Conservation (phyloP, 495 filamentous ascomycete genomes). For the Penicillium riverlandense region DNA sequence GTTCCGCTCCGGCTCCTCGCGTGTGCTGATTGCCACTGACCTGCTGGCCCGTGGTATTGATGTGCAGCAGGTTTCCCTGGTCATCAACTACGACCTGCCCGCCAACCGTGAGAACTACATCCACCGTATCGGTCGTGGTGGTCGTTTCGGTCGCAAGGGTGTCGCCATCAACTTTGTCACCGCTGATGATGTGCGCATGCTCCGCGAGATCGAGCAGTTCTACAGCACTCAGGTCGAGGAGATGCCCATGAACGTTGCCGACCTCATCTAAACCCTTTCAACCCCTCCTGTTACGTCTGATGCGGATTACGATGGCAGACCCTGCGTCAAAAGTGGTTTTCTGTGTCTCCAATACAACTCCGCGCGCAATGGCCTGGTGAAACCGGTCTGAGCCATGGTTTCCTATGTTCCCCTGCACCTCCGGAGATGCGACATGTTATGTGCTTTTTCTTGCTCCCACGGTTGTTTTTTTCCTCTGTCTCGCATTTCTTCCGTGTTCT, state of each 20-base stretch:
- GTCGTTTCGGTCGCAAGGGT: slow-evolving; percentile 99
- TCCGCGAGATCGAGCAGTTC: slow-evolving; percentile 86
- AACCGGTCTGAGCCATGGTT: slow-evolving; percentile 23
- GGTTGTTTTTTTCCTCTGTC: slow-evolving; percentile 24
- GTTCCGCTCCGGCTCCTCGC: slow-evolving; percentile 94
- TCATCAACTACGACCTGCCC: slow-evolving; percentile 99
- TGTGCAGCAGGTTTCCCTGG: slow-evolving; percentile 97
- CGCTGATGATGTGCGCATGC: slow-evolving; percentile 97
- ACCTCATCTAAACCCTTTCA: slow-evolving; percentile 45
- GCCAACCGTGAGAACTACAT: slow-evolving; percentile 99
- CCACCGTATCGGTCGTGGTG: slow-evolving; percentile 96
- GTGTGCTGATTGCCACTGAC: slow-evolving; percentile 97
- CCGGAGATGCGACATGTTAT: slow-evolving; percentile 38
- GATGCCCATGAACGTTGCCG: slow-evolving; percentile 58
- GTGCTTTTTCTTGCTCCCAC: slow-evolving; percentile 36
- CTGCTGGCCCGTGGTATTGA: slow-evolving; percentile 98
- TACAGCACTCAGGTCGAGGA: slow-evolving; percentile 59
- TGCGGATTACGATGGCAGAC: slow-evolving; percentile 40
- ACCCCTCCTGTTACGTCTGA: slow-evolving; percentile 27
- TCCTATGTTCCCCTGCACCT: slow-evolving; percentile 32
- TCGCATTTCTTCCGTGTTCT: slow-evolving; percentile 21
- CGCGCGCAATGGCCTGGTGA: slow-evolving; percentile 19
- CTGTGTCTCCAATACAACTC: slow-evolving; percentile 34
- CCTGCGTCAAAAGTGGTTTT: slow-evolving; percentile 44
- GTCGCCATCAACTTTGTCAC: slow-evolving; percentile 99